phyloP scores from a whole-genome alignment of 768 basidiomycete genomes.

The Podaxis sp. region DNA sequence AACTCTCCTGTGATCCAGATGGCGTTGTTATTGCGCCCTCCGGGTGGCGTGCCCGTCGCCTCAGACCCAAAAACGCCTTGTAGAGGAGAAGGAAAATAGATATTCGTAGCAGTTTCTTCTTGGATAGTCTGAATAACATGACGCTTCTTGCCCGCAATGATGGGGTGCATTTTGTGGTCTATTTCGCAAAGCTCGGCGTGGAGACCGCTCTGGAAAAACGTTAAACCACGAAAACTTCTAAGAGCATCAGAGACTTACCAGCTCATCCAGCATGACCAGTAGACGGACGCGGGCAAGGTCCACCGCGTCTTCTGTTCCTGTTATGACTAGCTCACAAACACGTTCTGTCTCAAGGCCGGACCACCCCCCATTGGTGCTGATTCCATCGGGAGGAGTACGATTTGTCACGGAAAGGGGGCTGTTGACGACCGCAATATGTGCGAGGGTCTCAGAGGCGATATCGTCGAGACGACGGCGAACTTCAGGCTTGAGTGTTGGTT shows the following conservation, averaged over 20 bases:
- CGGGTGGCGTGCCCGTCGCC: constrained; percentile 35
- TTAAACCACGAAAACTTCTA: constrained; percentile 15
- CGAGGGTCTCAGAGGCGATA: constrained; percentile 88
- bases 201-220: constrained; percentile 68
- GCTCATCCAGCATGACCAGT: constrained; percentile 91
- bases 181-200: constrained; percentile 92
- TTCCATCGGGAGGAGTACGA: constrained; percentile 74
- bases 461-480: constrained; percentile 88
- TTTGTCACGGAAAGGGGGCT: constrained; percentile 73
- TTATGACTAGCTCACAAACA: constrained; percentile 89
- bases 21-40: constrained; percentile 63
- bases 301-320: constrained; percentile 85
- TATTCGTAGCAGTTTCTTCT: constrained; percentile 96
- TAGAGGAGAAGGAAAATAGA: constrained; percentile 89
- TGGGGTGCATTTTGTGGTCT: constrained; percentile 90
- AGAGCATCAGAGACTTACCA: constrained; percentile 53
- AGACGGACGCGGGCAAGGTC: constrained; percentile 89
- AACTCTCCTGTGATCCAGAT: constrained; percentile 99
- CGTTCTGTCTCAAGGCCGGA: constrained; percentile 92
- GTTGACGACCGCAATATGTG: constrained; percentile 93
- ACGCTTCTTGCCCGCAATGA: constrained; percentile 89
- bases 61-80: constrained; percentile 82
- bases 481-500: constrained; percentile 77
- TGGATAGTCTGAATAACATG: constrained; percentile 86
- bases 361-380: constrained; percentile 76